A percentile compares a stretch with the other conserved stretches of the same genome.
phyloP scores from a whole-genome alignment of 306 rosid genomes.

The Lithocarpus polystachyus region DNA sequence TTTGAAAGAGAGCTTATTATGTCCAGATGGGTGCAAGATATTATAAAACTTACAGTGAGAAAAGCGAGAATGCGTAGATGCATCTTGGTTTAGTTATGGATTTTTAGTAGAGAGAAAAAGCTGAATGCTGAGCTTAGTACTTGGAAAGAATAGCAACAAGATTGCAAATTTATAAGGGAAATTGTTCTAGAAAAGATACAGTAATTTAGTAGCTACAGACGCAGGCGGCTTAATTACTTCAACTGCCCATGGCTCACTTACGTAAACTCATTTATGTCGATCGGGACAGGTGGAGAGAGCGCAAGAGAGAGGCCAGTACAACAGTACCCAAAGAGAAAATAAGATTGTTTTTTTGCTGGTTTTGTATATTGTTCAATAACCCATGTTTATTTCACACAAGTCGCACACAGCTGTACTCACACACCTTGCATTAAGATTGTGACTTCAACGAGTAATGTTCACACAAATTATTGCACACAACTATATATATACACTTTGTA shows the following conservation, averaged over 20 bases:
- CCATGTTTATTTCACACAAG: too few relatives aligned
- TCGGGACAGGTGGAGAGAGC: constrained; percentile 33
- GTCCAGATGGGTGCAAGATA: background rate
- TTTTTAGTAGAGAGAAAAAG: background rate
- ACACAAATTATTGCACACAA: too few relatives aligned
- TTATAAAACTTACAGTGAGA: constrained; percentile 45
- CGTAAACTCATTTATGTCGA: constrained; percentile 14
- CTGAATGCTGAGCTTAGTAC: constrained; percentile 7
- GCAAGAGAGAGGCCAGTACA: background rate
- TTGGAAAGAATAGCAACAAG: background rate
- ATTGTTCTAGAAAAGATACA: background rate
- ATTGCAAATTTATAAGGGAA: constrained; percentile 30
- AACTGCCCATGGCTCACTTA: constrained; percentile 48
- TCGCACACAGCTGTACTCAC: too few relatives aligned
- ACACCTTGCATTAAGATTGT: too few relatives aligned
- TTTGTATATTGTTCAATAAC: too few relatives aligned
- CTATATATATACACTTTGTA: rapidly evolving
- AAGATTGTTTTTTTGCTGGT: background rate
- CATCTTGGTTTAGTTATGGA: constrained; percentile 37
- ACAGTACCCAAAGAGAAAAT: background rate
- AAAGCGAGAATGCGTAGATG: constrained; percentile 29
- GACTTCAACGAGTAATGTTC: too few relatives aligned
- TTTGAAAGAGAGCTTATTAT: background rate
- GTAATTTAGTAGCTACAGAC: background rate
- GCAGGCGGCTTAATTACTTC: constrained; percentile 31